Percentiles rank a stretch among this genome's conserved stretches.
phyloP scores from a whole-genome alignment of 2,329 filamentous ascomycete genomes.

The Pseudocercospora musae region DNA sequence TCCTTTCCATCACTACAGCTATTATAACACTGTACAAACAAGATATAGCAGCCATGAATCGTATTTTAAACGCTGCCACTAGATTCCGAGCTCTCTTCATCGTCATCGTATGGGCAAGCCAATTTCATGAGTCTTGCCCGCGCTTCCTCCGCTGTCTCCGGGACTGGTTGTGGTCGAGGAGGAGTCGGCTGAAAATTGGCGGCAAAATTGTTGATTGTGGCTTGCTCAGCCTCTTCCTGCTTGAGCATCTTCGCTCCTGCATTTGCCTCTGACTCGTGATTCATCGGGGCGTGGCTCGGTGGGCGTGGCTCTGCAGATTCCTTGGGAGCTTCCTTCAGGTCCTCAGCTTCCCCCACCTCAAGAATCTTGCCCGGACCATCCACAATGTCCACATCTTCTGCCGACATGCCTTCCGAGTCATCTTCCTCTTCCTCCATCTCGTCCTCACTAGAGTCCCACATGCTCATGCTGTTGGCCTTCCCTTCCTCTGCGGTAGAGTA shows the following conservation, averaged over 20 bases:
- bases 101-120: neutral
- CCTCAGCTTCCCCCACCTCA: neutral
- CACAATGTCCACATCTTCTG: neutral
- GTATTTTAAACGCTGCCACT: neutral
- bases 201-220: neutral
- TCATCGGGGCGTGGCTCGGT: neutral
- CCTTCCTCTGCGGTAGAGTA: conserved; percentile 9
- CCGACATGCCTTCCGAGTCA: neutral
- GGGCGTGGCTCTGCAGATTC: neutral
- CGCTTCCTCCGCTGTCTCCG: neutral
- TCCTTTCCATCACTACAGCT: neutral
- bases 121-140: neutral
- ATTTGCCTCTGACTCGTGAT: neutral
- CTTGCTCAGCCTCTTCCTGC: neutral
- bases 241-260: neutral
- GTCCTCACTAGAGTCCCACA: neutral
- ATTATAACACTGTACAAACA: neutral
- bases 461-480: conserved; percentile 1
- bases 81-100: neutral
- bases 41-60: neutral
- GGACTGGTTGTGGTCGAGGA: neutral
- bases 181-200: neutral
- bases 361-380: neutral
- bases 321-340: neutral
- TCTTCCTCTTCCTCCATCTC: conserved; percentile 3